A percentile compares a stretch with the other conserved stretches of the same genome.
phyloP scores from a whole-genome alignment of 2,329 filamentous ascomycete species.

The Cladophialophora chaetospira region DNA sequence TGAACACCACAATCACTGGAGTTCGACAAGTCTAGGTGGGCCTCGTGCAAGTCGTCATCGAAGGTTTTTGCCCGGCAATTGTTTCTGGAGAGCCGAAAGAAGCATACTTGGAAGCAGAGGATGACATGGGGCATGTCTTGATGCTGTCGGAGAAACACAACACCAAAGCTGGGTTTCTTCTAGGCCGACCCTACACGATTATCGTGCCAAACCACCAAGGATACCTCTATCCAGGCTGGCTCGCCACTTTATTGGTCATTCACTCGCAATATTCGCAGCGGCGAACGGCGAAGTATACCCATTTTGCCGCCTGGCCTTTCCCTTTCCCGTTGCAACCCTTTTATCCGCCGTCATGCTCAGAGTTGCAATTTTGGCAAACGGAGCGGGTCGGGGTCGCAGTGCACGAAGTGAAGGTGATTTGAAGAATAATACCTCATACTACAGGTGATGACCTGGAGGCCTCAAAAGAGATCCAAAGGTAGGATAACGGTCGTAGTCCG shows the following conservation, averaged over 20 bases:
- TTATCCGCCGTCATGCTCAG: not conserved
- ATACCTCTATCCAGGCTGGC: too few relatives aligned
- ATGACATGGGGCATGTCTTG: not conserved
- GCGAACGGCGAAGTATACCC: not conserved
- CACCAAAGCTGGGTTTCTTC: not conserved
- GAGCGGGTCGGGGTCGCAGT: not conserved
- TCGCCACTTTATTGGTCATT: not conserved
- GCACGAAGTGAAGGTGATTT: not conserved
- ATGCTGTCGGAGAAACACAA: not conserved
- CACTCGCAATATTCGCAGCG: not conserved
- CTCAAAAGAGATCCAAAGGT: not conserved
- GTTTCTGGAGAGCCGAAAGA: conserved; percentile 7
- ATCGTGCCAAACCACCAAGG: too few relatives aligned
- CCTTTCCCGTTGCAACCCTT: not conserved
- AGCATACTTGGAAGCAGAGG: not conserved
- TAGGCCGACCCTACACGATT: too few relatives aligned
- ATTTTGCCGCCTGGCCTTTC: not conserved
- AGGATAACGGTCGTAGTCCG: not conserved
- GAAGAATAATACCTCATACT: not conserved
- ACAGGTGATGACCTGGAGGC: not conserved
- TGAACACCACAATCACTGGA: not conserved
- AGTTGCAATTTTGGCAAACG: not conserved
- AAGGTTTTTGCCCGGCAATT: not conserved
- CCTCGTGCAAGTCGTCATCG: not conserved
- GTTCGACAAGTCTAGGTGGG: not conserved